phyloP scores from a whole-genome alignment of 176 grass and related monocot species.

The Triticum turgidum region DNA sequence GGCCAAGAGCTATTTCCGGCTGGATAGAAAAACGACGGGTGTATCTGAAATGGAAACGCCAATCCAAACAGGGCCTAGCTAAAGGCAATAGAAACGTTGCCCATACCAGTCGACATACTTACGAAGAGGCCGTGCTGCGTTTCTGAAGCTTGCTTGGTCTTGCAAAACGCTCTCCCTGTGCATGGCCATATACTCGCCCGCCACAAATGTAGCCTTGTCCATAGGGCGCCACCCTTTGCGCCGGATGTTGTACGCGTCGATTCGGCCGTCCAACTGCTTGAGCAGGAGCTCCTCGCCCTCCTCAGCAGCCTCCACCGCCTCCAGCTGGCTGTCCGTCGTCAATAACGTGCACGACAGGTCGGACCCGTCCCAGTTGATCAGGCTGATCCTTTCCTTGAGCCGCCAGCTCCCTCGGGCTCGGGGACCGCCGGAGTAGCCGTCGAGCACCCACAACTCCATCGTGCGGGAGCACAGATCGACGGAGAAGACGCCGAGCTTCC shows the following conservation, averaged over 20 bases:
- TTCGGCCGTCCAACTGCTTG: background rate
- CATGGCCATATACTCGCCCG: background rate
- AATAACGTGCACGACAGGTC: background rate
- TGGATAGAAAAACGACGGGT: too few relatives aligned
- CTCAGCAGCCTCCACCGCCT: background rate
- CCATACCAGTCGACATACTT: background rate
- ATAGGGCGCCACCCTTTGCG: background rate
- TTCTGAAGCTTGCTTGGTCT: background rate
- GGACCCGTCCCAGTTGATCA: background rate
- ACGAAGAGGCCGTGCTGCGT: background rate
- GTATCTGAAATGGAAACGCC: too few relatives aligned
- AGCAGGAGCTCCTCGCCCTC: background rate
- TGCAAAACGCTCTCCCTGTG: background rate
- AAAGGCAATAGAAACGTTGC: background rate
- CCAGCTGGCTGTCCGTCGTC: background rate
- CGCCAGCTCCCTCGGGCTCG: background rate
- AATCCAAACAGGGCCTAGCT: too few relatives aligned
- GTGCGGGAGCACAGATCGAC: background rate
- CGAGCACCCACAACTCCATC: slow-evolving; percentile 20
- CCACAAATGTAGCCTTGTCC: background rate
- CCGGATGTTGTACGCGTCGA: background rate
- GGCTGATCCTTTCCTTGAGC: slow-evolving; percentile 4
- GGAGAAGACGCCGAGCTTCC: slow-evolving; percentile 6
- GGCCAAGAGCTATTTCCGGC: too few relatives aligned
- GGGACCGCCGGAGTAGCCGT: background rate